Evolutionary conservation across 176 grass and related monocot genomes (phyloP), one percentile per base, ranked within the genome.

Genomic region (Phragmites australis): DNA sequence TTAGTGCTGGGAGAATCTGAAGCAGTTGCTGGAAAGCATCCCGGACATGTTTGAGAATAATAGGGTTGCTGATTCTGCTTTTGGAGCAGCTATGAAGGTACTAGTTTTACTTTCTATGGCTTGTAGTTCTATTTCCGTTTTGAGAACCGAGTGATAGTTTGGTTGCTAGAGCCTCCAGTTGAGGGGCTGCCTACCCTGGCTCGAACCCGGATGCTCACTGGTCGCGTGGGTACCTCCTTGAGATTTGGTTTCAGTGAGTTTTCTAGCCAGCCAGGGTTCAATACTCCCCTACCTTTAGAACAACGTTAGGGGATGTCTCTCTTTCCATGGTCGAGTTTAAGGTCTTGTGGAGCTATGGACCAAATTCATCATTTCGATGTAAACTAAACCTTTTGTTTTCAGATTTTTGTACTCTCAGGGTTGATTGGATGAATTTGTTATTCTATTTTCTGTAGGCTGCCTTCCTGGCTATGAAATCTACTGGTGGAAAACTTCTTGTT

Each of bases 31-130:
- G 59, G 93, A 97, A 83, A 93, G 83, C 79, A 97, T 97, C 68
- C 93, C 93, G 2, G 87, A 63, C 81, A 89, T 97, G 93, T 97
- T 90, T 46, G 90, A 90, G 81, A 89, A 81, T 68, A 97, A 93
- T 46, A 97, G 80, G 82, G 82, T 89, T 83, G 72, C 88, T 56
- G 93, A 97, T 40, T 93, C 93, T 82, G 93, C 93, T 75, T 97
- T 91, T 74, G 93, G 93, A 62, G 93, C 93, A 55, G 93, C 90
- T 85, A 89, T 91, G 76, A 97, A 89, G 88, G 93, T 97, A 83
- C 29, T 51, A 60, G 22, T 81, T 77, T 65, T 62, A 65, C 49
- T 26, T 57, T 50, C 72, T 77, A 9, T 13, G 21, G 22, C 31
- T 52, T 79, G 6, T 66, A 80, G 37, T 65, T 64, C 41, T 74